phyloP scores from a whole-genome alignment of 768 basidiomycete species.

The Boletus barrowsii region DNA sequence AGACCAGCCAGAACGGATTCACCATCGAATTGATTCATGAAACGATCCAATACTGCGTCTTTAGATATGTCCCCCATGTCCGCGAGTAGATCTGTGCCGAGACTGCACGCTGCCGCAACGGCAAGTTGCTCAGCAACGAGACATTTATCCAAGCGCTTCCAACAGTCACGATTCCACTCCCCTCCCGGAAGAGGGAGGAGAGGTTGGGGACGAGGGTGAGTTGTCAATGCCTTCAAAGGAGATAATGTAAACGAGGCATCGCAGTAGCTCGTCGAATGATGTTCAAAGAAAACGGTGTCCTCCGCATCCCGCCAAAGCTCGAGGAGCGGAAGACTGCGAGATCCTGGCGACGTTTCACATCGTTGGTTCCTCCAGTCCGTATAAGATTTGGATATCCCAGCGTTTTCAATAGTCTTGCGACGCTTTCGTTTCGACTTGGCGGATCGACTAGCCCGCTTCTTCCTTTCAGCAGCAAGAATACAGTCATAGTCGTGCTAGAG shows the following conservation, averaged over 20 bases:
- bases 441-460: slow-evolving; percentile 27
- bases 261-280: slow-evolving; percentile 17
- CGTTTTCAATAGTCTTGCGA: slow-evolving; percentile 34
- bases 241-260: slow-evolving; percentile 17
- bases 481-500: slow-evolving; percentile 85
- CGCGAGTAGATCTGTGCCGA: slow-evolving; percentile 39
- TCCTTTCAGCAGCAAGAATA: slow-evolving; percentile 40
- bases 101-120: slow-evolving; percentile 34
- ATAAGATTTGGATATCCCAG: slow-evolving; percentile 30
- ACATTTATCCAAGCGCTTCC: slow-evolving; percentile 77
- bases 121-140: slow-evolving; percentile 69
- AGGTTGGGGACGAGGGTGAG: not conserved
- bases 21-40: slow-evolving; percentile 50
- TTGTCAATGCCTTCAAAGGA: slow-evolving; percentile 8
- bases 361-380: slow-evolving; percentile 5
- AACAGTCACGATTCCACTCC: slow-evolving; percentile 72
- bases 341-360: slow-evolving; percentile 27
- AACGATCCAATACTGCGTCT: slow-evolving; percentile 60
- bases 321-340: slow-evolving; percentile 30
- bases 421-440: slow-evolving; percentile 37
- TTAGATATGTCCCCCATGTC: slow-evolving; percentile 51
- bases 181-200: slow-evolving; percentile 11
- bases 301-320: slow-evolving; percentile 30
- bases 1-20: slow-evolving; percentile 35
- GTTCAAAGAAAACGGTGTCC: slow-evolving; percentile 29